A percentile compares a stretch with the other conserved stretches of the same genome.
Evolutionary conservation across 2,329 filamentous ascomycete species (phyloP).

Genomic region (Periconia digitata): DNA sequence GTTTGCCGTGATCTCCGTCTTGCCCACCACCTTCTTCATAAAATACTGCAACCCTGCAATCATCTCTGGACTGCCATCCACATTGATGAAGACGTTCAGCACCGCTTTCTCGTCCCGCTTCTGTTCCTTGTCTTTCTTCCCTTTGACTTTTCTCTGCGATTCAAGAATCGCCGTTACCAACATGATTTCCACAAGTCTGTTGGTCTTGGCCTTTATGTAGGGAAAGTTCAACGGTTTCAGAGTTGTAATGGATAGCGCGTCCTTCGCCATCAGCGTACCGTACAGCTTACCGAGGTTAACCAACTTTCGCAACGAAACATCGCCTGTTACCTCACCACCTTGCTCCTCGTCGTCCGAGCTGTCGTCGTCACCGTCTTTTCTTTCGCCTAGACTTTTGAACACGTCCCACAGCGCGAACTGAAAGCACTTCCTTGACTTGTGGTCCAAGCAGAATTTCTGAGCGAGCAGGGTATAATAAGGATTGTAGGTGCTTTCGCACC

Average conservation of each 20-base stretch:
- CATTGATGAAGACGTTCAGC: constrained; percentile 66
- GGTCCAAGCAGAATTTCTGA: constrained; percentile 72
- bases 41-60: constrained; percentile 78
- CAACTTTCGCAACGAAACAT: constrained; percentile 58
- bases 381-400: constrained; percentile 83
- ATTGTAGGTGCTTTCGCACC: constrained; percentile 82
- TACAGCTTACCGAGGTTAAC: constrained; percentile 71
- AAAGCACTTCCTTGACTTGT: constrained; percentile 78
- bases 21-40: constrained; percentile 71
- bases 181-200: constrained; percentile 77
- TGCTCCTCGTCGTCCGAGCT: constrained; percentile 58
- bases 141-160: constrained; percentile 56
- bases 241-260: constrained; percentile 58
- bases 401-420: constrained; percentile 85
- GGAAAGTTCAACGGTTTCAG: constrained; percentile 75
- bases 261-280: constrained; percentile 62
- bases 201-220: constrained; percentile 74
- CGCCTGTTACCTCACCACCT: constrained; percentile 53
- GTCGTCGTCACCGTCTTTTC: constrained; percentile 63
- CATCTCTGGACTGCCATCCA: constrained; percentile 66
- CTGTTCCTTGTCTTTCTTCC: constrained; percentile 13
- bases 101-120: constrained; percentile 61
- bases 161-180: constrained; percentile 74
- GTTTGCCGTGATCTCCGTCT: constrained; percentile 58
- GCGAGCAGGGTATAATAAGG: constrained; percentile 91